phyloP scores from a whole-genome alignment of 2,329 filamentous ascomycete genomes.

The Colletotrichum spaethianum region DNA sequence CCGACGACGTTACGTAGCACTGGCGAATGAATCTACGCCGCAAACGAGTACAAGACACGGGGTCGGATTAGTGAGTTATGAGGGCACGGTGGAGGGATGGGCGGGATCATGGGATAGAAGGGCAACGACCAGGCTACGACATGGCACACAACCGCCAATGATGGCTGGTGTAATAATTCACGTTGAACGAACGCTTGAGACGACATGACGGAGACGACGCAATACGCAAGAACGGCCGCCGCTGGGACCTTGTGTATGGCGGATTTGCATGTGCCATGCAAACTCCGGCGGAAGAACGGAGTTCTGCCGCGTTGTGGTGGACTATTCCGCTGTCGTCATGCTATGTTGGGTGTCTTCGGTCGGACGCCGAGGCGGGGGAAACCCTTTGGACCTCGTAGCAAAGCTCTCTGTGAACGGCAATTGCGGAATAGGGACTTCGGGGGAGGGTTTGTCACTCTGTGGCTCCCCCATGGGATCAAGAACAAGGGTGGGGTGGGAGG shows the following conservation, averaged over 20 bases:
- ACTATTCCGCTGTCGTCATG: background rate
- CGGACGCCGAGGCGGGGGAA: conserved; percentile 2
- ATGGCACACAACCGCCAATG: background rate
- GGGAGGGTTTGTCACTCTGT: background rate
- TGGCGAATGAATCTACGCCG: background rate
- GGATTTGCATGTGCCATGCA: background rate
- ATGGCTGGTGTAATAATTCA: background rate
- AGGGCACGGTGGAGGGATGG: background rate
- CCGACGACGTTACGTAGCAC: background rate
- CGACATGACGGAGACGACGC: background rate
- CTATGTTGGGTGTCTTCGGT: background rate
- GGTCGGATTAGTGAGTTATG: background rate
- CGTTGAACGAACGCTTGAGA: background rate
- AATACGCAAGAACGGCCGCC: background rate
- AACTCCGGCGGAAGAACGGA: background rate
- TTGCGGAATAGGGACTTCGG: background rate
- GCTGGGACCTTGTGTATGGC: background rate
- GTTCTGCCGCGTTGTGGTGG: background rate
- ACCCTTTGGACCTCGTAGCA: background rate
- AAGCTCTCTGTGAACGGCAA: background rate
- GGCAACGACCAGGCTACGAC: background rate
- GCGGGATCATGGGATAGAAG: background rate
- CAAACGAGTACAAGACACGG: conserved; percentile 19
- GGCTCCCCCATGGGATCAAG: background rate
- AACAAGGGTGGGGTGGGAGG: no score